These are phyloP conservation scores for Collybiopsis confluens DNA, from an alignment of 768 basidiomycete species.

Conservation along the genomic window DNA sequence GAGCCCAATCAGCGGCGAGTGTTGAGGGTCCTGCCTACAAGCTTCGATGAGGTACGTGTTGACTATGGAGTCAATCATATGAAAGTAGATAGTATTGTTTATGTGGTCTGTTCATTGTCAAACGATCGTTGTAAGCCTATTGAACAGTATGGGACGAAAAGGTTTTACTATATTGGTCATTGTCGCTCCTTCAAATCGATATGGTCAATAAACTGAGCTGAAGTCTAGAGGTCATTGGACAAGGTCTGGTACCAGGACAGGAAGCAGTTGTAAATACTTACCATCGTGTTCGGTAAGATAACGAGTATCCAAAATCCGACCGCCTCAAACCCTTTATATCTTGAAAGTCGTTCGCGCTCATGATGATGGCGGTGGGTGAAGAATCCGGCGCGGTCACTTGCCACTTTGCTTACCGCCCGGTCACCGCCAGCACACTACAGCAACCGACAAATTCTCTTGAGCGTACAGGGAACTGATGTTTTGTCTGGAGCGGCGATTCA, in stretches of 20 bases:
- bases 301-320: constrained; percentile 55
- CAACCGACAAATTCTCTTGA: too few relatives aligned
- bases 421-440: too few relatives aligned
- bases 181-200: constrained; percentile 66
- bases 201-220: constrained; percentile 43
- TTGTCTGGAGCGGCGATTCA: too few relatives aligned
- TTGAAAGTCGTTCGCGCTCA: neutral
- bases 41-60: constrained; percentile 72
- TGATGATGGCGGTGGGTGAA: neutral
- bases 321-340: neutral
- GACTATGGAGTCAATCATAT: constrained; percentile 77
- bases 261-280: constrained; percentile 24
- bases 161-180: constrained; percentile 80
- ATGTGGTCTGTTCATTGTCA: too few relatives aligned
- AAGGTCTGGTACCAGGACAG: too few relatives aligned
- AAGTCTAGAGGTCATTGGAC: too few relatives aligned
- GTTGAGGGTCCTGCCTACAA: constrained; percentile 52
- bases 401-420: too few relatives aligned
- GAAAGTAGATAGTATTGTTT: constrained; percentile 80
- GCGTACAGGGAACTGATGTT: too few relatives aligned
- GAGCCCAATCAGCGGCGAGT: constrained; percentile 60
- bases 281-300: constrained; percentile 70
- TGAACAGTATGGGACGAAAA: too few relatives aligned
- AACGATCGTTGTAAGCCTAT: too few relatives aligned
- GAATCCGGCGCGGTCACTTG: too few relatives aligned